Evolutionary conservation across 2,329 filamentous ascomycete genomes (phyloP).

Genomic region (Cladosporium sp.): DNA sequence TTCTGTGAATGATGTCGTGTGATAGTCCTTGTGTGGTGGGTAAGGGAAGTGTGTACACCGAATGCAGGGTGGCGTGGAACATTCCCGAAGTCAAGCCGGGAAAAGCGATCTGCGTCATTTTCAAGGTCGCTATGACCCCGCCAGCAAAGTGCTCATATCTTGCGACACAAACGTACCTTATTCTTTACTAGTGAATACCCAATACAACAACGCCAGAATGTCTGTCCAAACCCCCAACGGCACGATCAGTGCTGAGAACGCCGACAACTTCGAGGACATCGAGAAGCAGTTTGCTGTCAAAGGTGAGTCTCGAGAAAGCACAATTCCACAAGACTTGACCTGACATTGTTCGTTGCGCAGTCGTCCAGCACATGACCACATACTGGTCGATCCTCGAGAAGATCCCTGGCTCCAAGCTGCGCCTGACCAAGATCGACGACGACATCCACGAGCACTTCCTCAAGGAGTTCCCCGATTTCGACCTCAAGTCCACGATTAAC

Average conservation of each 20-base stretch:
- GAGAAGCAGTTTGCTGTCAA: conserved; percentile 99
- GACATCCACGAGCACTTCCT: conserved; percentile 90
- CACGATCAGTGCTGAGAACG: conserved; percentile 53
- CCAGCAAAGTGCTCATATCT: conserved; percentile 6
- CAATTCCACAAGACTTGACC: not conserved
- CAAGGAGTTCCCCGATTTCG: conserved; percentile 87
- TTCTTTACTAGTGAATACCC: not conserved
- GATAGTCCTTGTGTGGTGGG: not conserved
- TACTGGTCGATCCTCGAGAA: conserved; percentile 97
- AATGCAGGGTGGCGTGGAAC: not conserved
- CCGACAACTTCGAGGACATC: conserved; percentile 69
- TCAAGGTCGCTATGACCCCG: conserved; percentile 10
- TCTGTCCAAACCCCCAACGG: conserved; percentile 15
- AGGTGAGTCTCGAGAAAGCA: conserved; percentile 51
- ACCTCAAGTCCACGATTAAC: conserved; percentile 75
- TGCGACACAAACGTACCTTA: not conserved
- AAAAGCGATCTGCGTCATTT: conserved; percentile 13
- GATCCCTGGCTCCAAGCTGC: conserved; percentile 81
- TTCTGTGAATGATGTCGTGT: too few relatives aligned
- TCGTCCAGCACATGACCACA: conserved; percentile 92
- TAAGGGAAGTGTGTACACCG: not conserved
- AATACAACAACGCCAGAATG: conserved; percentile 2
- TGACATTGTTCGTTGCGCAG: conserved; percentile 43
- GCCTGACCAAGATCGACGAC: conserved; percentile 91
- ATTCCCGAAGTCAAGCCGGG: not conserved